Evolutionary conservation across 306 rosid species (phyloP).

Genomic region (Cucumis melo): DNA sequence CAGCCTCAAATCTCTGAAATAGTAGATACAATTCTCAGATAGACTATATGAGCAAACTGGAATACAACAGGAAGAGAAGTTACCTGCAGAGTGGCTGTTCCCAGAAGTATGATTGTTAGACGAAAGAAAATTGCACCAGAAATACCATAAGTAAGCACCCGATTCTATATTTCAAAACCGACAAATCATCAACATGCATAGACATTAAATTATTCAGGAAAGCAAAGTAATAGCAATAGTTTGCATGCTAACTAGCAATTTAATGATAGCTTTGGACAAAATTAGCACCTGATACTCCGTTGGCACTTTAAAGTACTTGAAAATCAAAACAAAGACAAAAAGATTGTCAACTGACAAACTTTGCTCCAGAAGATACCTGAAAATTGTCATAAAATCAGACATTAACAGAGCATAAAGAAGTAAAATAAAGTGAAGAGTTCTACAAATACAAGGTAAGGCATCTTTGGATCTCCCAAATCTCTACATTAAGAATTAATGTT

Average conservation of each 20-base stretch:
- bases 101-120: conserved; percentile 63
- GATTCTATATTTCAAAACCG: conserved; percentile 36
- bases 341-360: conserved; percentile 93
- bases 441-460: neutral
- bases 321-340: conserved; percentile 79
- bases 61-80: conserved; percentile 6
- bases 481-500: neutral
- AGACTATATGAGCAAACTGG: neutral
- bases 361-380: conserved; percentile 86
- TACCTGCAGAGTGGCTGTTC: conserved; percentile 79
- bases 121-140: conserved; percentile 80
- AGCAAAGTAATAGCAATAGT: neutral
- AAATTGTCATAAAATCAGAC: conserved; percentile 1
- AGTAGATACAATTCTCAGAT: conserved; percentile 17
- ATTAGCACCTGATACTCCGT: conserved; percentile 53
- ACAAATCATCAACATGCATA: conserved; percentile 10
- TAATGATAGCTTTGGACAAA: neutral
- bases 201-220: neutral
- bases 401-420: neutral
- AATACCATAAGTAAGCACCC: conserved; percentile 91
- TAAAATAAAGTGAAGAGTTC: neutral
- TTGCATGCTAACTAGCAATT: neutral
- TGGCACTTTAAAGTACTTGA: conserved; percentile 92
- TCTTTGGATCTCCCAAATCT: neutral
- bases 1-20: conserved; percentile 71